These are phyloP conservation scores for Neocucurbitaria cava DNA, from an alignment of 2,329 filamentous ascomycete species.

Conservation along the genomic window DNA sequence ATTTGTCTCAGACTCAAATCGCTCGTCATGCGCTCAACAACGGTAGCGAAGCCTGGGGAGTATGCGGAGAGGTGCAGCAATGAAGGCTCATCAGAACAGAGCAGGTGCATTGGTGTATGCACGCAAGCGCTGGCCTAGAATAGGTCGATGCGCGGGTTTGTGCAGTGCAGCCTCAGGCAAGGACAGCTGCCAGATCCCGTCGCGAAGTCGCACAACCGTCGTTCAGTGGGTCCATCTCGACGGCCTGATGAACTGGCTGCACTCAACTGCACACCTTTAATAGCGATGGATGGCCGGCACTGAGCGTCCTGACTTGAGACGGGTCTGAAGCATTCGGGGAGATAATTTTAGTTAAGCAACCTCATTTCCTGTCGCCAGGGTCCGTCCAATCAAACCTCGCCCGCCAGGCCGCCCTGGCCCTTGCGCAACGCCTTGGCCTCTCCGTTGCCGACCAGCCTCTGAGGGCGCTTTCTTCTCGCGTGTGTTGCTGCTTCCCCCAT, in stretches of 20 bases:
- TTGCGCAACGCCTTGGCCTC: constrained; percentile 16
- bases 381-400: constrained; percentile 30
- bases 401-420: constrained; percentile 20
- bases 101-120: constrained; percentile 10
- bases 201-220: constrained; percentile 8
- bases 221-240: constrained; percentile 3
- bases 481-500: constrained; percentile 31
- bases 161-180: constrained; percentile 21
- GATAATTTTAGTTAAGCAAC: constrained; percentile 38
- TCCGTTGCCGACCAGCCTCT: constrained; percentile 1
- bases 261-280: constrained; percentile 9
- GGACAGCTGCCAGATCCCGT: constrained; percentile 14
- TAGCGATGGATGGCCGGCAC: constrained; percentile 6
- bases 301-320: constrained; percentile 20
- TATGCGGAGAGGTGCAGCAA: constrained; percentile 1
- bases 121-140: constrained; percentile 15
- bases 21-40: constrained; percentile 12
- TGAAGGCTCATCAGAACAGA: constrained; percentile 1
- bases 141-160: constrained; percentile 9
- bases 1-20: constrained; percentile 6
- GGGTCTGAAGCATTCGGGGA: constrained; percentile 17
- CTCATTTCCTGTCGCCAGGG: constrained; percentile 36
- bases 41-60: not conserved
- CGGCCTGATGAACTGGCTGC: constrained; percentile 1
- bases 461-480: constrained; percentile 8